These are phyloP conservation scores for Penicillium cinerascens DNA, from an alignment of 495 filamentous ascomycete species.

Conservation along the genomic window DNA sequence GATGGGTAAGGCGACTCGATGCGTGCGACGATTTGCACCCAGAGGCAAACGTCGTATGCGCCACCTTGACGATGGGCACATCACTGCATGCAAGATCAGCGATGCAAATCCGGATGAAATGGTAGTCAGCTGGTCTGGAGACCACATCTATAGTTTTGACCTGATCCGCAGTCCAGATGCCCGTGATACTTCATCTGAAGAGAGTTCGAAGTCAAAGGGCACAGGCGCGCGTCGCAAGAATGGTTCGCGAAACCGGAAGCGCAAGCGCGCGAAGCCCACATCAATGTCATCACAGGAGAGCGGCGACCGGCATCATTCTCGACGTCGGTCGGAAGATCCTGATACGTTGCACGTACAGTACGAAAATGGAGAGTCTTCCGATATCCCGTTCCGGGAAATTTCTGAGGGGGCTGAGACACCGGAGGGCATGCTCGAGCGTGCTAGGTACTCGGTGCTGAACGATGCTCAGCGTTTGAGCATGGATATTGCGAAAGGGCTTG, in stretches of 20 bases:
- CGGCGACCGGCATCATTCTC: slow-evolving; percentile 39
- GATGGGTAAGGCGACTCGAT: slow-evolving; percentile 61
- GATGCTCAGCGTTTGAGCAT: slow-evolving; percentile 50
- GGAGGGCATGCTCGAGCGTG: slow-evolving; percentile 34
- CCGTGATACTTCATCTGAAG: slow-evolving; percentile 27
- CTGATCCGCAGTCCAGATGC: slow-evolving; percentile 61
- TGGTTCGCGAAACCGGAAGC: slow-evolving; percentile 47
- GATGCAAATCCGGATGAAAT: slow-evolving; percentile 73
- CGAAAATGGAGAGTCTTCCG: slow-evolving; percentile 59
- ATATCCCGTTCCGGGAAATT: slow-evolving; percentile 43
- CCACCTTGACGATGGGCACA: slow-evolving; percentile 57
- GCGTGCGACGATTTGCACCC: slow-evolving; percentile 68
- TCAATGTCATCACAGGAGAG: slow-evolving; percentile 46
- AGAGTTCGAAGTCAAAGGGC: slow-evolving; percentile 13
- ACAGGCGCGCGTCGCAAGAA: slow-evolving; percentile 23
- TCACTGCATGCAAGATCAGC: slow-evolving; percentile 77
- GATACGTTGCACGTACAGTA: slow-evolving; percentile 54
- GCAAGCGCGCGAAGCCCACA: slow-evolving; percentile 51
- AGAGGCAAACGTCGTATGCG: slow-evolving; percentile 53
- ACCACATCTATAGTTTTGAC: slow-evolving; percentile 73
- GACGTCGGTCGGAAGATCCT: slow-evolving; percentile 30
- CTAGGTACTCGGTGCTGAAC: slow-evolving; percentile 42
- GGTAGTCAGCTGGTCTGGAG: slow-evolving; percentile 72
- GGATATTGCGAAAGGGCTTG: slow-evolving; percentile 52
- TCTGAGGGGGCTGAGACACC: slow-evolving; percentile 28